These are phyloP conservation scores for Colletotrichum sansevieriae DNA, from an alignment of 2,329 filamentous ascomycete genomes.

Conservation along the genomic window DNA sequence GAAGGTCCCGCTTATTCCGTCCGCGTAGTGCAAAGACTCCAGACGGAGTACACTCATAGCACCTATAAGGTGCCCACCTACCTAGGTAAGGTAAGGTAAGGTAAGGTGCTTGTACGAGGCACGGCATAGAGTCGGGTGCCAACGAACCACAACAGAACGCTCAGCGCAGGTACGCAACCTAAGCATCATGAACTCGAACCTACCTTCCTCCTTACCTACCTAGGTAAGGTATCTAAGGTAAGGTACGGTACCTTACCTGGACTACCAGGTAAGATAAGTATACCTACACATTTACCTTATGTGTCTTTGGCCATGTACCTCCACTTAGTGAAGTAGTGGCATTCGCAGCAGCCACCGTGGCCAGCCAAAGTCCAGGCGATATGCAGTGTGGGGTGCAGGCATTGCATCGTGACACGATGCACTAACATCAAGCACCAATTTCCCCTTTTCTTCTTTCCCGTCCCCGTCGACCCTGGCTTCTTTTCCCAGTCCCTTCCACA, in stretches of 20 bases:
- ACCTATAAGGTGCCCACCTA: too few relatives aligned
- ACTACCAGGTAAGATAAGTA: not conserved
- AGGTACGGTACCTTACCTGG: not conserved
- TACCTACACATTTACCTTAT: not conserved
- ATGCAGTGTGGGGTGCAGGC: slow-evolving; percentile 12
- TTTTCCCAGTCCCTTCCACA: slow-evolving; percentile 3
- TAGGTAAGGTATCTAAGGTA: too few relatives aligned
- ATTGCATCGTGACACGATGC: slow-evolving; percentile 27
- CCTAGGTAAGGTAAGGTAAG: too few relatives aligned
- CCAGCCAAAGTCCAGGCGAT: not conserved
- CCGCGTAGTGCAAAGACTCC: too few relatives aligned
- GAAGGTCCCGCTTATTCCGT: not conserved
- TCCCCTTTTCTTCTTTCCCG: slow-evolving; percentile 29
- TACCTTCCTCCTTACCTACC: too few relatives aligned
- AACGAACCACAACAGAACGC: slow-evolving; percentile 17
- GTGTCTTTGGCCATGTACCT: not conserved
- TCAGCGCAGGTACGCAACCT: slow-evolving; percentile 3
- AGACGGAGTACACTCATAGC: not conserved
- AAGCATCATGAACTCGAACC: too few relatives aligned
- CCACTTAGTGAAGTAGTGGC: too few relatives aligned
- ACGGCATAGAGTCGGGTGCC: not conserved
- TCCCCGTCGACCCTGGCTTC: slow-evolving; percentile 20
- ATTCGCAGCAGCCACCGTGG: not conserved
- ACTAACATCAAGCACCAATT: slow-evolving; percentile 33
- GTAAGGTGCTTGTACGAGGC: not conserved